phyloP scores from a whole-genome alignment of 129 eudicot genomes.

The Oenanthe sinensis region DNA sequence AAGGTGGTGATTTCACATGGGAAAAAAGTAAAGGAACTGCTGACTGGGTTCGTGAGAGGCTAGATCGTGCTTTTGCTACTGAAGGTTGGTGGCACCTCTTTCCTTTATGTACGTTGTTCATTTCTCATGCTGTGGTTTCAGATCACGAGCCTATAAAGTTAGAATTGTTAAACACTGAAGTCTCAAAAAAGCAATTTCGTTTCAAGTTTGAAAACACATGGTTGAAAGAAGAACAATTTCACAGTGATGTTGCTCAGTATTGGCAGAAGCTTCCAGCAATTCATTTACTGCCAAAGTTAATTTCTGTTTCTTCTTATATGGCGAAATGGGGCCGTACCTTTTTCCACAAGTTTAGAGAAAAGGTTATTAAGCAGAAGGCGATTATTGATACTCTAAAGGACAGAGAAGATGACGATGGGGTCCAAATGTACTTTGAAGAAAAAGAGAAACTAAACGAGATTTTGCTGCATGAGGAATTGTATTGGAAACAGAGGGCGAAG shows the following conservation, averaged over 20 bases:
- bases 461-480: background rate
- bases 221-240: background rate
- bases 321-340: background rate
- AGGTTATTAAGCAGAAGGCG: background rate
- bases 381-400: background rate
- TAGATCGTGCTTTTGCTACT: background rate
- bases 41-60: background rate
- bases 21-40: too few species aligned
- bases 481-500: background rate
- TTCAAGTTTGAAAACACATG: background rate
- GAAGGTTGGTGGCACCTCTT: background rate
- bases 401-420: background rate
- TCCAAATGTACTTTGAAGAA: background rate
- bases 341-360: background rate
- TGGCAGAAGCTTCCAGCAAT: background rate
- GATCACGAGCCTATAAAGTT: background rate
- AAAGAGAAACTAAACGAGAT: background rate
- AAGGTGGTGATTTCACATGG: too few species aligned
- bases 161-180: too few species aligned
- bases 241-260: background rate
- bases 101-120: background rate
- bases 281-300: background rate
- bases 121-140: background rate
- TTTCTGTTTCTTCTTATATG: background rate
- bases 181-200: background rate